These are phyloP conservation scores for Penicillium frequentans DNA, from an alignment of 2,329 filamentous ascomycete genomes.

Conservation along the genomic window DNA sequence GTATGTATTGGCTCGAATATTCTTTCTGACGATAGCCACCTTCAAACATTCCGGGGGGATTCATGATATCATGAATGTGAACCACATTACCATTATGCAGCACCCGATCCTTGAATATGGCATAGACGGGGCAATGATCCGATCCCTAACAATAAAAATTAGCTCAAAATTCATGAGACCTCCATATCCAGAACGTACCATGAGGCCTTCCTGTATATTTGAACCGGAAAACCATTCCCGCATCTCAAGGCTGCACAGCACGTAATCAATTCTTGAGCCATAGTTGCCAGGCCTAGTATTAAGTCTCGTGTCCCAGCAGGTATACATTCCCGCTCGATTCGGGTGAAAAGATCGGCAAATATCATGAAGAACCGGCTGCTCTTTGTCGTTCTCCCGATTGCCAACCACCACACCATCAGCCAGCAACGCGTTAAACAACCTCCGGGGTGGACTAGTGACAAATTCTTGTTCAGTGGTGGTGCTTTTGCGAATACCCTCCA, in stretches of 20 bases:
- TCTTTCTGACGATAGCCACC: conserved; percentile 65
- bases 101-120: conserved; percentile 66
- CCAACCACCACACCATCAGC: conserved; percentile 67
- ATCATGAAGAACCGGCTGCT: conserved; percentile 76
- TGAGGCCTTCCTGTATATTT: conserved; percentile 88
- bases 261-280: conserved; percentile 89
- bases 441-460: conserved; percentile 68
- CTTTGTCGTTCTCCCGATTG: conserved; percentile 66
- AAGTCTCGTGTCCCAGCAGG: conserved; percentile 92
- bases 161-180: conserved; percentile 8
- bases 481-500: conserved; percentile 71
- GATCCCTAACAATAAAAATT: conserved; percentile 61
- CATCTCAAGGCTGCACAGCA: conserved; percentile 78
- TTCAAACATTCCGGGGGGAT: conserved; percentile 69
- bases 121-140: conserved; percentile 94
- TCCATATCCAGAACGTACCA: conserved; percentile 46
- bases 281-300: conserved; percentile 96
- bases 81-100: conserved; percentile 49
- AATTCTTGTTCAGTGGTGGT: conserved; percentile 69
- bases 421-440: conserved; percentile 83
- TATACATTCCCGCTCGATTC: conserved; percentile 84
- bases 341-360: conserved; percentile 80
- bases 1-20: conserved; percentile 64
- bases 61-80: conserved; percentile 72
- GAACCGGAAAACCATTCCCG: conserved; percentile 76